Evolutionary conservation across 164 flowering plant species (phyloP).

Genomic region (Macadamia tetraphylla): DNA sequence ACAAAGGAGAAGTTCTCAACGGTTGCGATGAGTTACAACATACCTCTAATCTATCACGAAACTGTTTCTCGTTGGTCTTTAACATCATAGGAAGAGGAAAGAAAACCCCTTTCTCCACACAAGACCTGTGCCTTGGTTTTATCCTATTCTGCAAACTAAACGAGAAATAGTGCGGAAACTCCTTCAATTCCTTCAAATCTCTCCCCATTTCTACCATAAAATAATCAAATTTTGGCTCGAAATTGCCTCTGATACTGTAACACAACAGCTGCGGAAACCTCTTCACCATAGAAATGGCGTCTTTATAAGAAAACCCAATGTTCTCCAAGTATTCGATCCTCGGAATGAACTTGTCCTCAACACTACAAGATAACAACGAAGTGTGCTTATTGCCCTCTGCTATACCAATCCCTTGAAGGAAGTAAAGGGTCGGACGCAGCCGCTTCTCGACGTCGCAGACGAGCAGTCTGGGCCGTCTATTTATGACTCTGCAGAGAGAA

Average conservation of each 20-base stretch:
- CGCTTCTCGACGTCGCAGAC: slow-evolving; percentile 48
- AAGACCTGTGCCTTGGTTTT: too few relatives aligned
- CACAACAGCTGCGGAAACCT: slow-evolving; percentile 72
- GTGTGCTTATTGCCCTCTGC: slow-evolving; percentile 48
- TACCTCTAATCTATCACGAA: too few relatives aligned
- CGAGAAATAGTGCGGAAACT: too few relatives aligned
- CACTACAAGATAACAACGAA: slow-evolving; percentile 59
- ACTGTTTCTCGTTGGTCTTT: too few relatives aligned
- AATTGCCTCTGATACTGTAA: slow-evolving; percentile 45
- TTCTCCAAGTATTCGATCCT: slow-evolving; percentile 52
- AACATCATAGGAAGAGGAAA: too few relatives aligned
- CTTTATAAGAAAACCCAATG: slow-evolving; percentile 52
- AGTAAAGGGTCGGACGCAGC: slow-evolving; percentile 81
- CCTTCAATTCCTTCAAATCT: too few relatives aligned
- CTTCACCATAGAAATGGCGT: slow-evolving; percentile 55
- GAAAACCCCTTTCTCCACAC: too few relatives aligned
- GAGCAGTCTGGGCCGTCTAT: slow-evolving; percentile 43
- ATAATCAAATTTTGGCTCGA: too few relatives aligned
- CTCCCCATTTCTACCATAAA: too few relatives aligned
- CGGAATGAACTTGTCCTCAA: slow-evolving; percentile 71
- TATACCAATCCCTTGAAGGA: slow-evolving; percentile 77
- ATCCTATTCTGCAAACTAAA: too few relatives aligned
- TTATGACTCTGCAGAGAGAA: slow-evolving; percentile 18
- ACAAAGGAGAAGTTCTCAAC: too few relatives aligned
- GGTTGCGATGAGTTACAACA: too few relatives aligned